A percentile compares a stretch with the other conserved stretches of the same genome.
phyloP scores from a whole-genome alignment of 208 protist species.

The Crithidia brevicula region DNA sequence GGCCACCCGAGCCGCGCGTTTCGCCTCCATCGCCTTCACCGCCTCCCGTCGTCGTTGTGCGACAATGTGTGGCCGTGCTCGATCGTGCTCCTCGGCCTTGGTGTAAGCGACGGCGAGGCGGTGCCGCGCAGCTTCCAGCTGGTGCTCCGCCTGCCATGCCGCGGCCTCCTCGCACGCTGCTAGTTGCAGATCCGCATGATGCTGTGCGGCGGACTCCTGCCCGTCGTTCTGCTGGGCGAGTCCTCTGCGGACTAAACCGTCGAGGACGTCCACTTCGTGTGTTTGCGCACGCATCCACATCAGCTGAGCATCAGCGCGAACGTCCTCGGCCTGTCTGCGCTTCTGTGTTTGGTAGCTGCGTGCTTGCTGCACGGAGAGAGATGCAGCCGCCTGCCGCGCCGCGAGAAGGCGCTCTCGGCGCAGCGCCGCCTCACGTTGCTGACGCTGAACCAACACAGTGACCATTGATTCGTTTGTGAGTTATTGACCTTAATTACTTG shows the following conservation, averaged over 20 bases:
- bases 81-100: slow-evolving; percentile 27
- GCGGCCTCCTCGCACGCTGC: slow-evolving; percentile 40
- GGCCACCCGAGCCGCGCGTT: slow-evolving; percentile 26
- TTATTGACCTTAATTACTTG: too few species aligned
- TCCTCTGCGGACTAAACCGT: slow-evolving; percentile 31
- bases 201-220: slow-evolving; percentile 2
- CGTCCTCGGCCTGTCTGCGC: slow-evolving; percentile 29
- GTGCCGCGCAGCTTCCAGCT: slow-evolving; percentile 50
- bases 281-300: slow-evolving; percentile 45
- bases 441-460: slow-evolving; percentile 47
- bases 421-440: slow-evolving; percentile 53
- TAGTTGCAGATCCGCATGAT: slow-evolving; percentile 28
- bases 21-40: slow-evolving; percentile 30
- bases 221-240: slow-evolving; percentile 32
- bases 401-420: slow-evolving; percentile 57
- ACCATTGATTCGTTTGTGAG: slow-evolving; percentile 41
- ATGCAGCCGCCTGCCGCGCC: slow-evolving; percentile 46
- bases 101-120: slow-evolving; percentile 50
- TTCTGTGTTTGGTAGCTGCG: slow-evolving; percentile 59
- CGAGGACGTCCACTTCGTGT: slow-evolving; percentile 30
- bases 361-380: slow-evolving; percentile 48
- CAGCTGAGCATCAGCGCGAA: slow-evolving; percentile 35
- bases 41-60: slow-evolving; percentile 32
- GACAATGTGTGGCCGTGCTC: slow-evolving; percentile 2
- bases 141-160: slow-evolving; percentile 66